These are phyloP conservation scores for Echria macrotheca DNA, from an alignment of 495 filamentous ascomycete species.

Conservation along the genomic window DNA sequence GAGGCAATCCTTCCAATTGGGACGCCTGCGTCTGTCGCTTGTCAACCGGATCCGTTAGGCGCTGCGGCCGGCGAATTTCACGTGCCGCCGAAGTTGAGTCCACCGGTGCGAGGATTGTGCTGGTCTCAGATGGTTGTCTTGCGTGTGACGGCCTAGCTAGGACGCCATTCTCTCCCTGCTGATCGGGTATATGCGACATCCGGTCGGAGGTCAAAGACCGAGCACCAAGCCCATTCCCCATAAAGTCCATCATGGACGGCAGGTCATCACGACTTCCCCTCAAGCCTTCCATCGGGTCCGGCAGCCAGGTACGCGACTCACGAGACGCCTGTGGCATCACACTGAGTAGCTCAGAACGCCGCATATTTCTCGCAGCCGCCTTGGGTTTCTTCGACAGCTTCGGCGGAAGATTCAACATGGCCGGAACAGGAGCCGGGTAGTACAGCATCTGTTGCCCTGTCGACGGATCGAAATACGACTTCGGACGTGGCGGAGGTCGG, in stretches of 20 bases:
- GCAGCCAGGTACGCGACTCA: conserved; percentile 43
- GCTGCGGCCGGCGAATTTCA: conserved; percentile 24
- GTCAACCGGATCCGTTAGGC: conserved; percentile 23
- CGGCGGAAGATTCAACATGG: conserved; percentile 87
- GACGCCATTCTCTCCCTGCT: conserved; percentile 9
- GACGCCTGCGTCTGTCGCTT: conserved; percentile 36
- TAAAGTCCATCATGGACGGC: conserved; percentile 19
- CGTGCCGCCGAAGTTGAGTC: conserved; percentile 11
- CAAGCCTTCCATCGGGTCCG: conserved; percentile 34
- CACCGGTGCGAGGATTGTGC: conserved; percentile 24
- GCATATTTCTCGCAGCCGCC: conserved; percentile 53
- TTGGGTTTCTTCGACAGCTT: conserved; percentile 72
- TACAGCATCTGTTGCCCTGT: conserved; percentile 77
- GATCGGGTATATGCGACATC: no score
- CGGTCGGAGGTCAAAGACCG: no score
- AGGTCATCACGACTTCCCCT: conserved; percentile 12
- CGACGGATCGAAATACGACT: conserved; percentile 58
- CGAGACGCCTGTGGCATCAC: conserved; percentile 32
- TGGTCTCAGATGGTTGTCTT: conserved; percentile 25
- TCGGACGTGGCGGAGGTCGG: conserved; percentile 39
- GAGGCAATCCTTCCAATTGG: conserved; percentile 56
- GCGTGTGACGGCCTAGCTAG: conserved; percentile 10
- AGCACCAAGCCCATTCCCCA: conserved; percentile 8
- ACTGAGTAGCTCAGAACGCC: conserved; percentile 56
- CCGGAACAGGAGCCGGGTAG: conserved; percentile 91